These are phyloP conservation scores for Paradendryphiella salina DNA, from an alignment of 2,329 filamentous ascomycete species.

Conservation along the genomic window DNA sequence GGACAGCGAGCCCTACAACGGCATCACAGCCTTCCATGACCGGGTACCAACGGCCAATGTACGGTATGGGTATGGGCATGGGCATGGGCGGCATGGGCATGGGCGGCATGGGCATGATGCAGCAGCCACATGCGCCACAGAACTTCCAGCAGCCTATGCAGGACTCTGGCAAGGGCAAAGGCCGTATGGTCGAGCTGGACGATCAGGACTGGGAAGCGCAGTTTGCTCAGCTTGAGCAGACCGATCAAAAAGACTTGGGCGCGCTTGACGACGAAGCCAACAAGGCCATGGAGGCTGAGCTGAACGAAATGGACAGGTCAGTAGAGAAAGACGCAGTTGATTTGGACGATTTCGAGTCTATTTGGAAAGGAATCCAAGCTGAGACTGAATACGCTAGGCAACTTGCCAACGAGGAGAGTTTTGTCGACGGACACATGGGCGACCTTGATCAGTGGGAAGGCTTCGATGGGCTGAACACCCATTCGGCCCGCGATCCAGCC, in stretches of 20 bases:
- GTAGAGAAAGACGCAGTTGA: slow-evolving; percentile 73
- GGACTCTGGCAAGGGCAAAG: slow-evolving; percentile 75
- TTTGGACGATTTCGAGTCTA: slow-evolving; percentile 90
- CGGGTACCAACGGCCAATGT: slow-evolving; percentile 60
- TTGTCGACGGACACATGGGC: slow-evolving; percentile 65
- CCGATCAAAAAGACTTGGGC: slow-evolving; percentile 57
- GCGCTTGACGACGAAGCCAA: slow-evolving; percentile 66
- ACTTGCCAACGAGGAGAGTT: slow-evolving; percentile 68
- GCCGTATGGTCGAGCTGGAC: slow-evolving; percentile 82
- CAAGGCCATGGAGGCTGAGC: slow-evolving; percentile 77
- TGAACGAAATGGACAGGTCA: slow-evolving; percentile 87
- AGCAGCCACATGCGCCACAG: slow-evolving; percentile 49
- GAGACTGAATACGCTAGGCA: slow-evolving; percentile 71
- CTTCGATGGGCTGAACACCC: slow-evolving; percentile 71
- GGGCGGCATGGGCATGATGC: slow-evolving; percentile 55
- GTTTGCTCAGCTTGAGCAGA: slow-evolving; percentile 82
- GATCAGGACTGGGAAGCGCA: slow-evolving; percentile 95
- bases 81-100: slow-evolving; percentile 52
- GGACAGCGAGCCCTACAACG: slow-evolving; percentile 62
- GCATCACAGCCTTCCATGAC: slow-evolving; percentile 49
- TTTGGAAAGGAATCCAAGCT: slow-evolving; percentile 82
- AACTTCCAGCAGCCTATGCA: slow-evolving; percentile 52
- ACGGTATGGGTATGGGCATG: slow-evolving; percentile 48
- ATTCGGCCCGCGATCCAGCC: slow-evolving; percentile 70
- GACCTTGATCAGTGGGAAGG: slow-evolving; percentile 80